Percentiles rank a stretch among this genome's conserved stretches.
These are phyloP conservation scores for Trifolium fragiferum DNA, from an alignment of 306 rosid species.

Conservation along the genomic window DNA sequence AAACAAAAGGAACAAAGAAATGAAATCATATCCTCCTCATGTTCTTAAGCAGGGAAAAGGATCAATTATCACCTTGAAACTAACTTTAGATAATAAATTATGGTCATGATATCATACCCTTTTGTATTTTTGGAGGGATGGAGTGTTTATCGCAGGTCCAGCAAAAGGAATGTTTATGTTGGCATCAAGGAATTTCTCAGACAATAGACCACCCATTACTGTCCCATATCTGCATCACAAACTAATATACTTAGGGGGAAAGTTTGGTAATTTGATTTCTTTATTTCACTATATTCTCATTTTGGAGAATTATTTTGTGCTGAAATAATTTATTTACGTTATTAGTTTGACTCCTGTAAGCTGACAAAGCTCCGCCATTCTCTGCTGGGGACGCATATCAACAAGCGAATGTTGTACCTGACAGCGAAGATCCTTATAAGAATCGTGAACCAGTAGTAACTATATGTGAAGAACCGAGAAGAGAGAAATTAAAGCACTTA, in stretches of 20 bases:
- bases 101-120: conserved; percentile 64
- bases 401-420: conserved; percentile 94
- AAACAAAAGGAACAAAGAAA: conserved; percentile 15
- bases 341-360: conserved; percentile 95
- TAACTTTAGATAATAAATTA: background rate
- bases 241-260: conserved; percentile 25
- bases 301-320: conserved; percentile 11
- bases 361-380: conserved; percentile 90
- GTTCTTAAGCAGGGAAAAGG: conserved; percentile 28
- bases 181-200: conserved; percentile 91
- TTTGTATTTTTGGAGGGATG: conserved; percentile 92
- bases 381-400: conserved; percentile 94
- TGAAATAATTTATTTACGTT: conserved; percentile 48
- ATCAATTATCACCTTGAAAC: conserved; percentile 26
- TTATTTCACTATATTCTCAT: conserved; percentile 20
- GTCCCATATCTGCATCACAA: conserved; percentile 87
- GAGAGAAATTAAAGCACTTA: conserved; percentile 24
- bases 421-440: conserved; percentile 13
- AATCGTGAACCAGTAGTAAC: conserved; percentile 14
- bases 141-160: conserved; percentile 87
- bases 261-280: background rate
- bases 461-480: background rate
- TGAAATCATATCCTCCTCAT: conserved; percentile 1
- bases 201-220: conserved; percentile 91
- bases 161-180: conserved; percentile 85